A percentile compares a stretch with the other conserved stretches of the same genome.
Evolutionary conservation across 1,284 basidiomycete genomes (phyloP).

Genomic region (Coniferiporia sulphurascens): DNA sequence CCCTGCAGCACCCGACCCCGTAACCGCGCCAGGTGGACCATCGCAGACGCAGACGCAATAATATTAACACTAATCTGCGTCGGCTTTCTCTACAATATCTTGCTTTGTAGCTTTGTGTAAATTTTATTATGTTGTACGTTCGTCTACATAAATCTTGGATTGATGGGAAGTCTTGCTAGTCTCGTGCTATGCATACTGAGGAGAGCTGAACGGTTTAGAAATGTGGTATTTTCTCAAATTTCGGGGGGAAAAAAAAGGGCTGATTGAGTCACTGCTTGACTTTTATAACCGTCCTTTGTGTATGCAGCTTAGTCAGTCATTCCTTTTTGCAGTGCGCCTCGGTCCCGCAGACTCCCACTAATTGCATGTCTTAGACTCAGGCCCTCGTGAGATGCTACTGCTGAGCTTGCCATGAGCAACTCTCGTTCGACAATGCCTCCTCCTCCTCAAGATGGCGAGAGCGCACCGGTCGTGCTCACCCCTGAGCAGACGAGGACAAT

Average conservation of each 20-base stretch:
- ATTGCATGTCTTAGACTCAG: no score
- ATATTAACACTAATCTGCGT: background rate
- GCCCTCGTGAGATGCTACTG: no score
- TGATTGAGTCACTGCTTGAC: no score
- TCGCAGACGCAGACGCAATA: background rate
- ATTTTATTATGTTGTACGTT: background rate
- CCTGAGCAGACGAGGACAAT: conserved; percentile 44
- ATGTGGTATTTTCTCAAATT: no score
- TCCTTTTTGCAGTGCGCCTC: background rate
- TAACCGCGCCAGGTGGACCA: no score
- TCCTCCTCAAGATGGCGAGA: background rate
- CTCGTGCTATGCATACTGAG: background rate
- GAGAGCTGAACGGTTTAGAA: background rate
- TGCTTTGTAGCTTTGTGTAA: background rate
- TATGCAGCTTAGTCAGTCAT: no score
- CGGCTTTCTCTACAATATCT: background rate
- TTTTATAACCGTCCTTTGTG: no score
- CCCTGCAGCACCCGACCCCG: background rate
- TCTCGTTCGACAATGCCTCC: conserved; percentile 19
- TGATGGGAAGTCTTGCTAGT: no score
- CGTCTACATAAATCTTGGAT: background rate
- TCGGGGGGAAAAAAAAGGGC: no score
- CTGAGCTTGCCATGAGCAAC: conserved; percentile 1
- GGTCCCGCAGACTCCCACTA: background rate
- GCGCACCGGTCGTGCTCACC: conserved; percentile 25